Conservation (phyloP, 2,329 filamentous ascomycete genomes). For the Trichoderma sp. region DNA sequence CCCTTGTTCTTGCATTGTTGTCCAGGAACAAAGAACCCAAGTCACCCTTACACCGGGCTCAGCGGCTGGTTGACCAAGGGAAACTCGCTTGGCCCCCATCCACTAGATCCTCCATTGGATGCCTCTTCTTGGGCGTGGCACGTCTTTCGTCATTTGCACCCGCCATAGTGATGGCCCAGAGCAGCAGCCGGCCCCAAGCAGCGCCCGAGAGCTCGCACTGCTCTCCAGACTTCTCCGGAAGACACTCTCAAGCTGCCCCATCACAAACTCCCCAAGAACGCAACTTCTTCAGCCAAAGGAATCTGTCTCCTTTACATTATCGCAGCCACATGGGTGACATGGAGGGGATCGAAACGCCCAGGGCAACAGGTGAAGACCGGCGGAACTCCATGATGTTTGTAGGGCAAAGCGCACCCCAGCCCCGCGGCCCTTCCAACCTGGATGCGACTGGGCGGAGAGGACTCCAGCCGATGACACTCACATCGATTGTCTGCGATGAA, state of each 20-base stretch:
- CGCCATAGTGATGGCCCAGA: conserved; percentile 29
- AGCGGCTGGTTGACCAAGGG: conserved; percentile 1
- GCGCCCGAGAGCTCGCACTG: background rate
- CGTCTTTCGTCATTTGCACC: conserved; percentile 33
- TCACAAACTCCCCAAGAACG: background rate
- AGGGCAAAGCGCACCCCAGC: no score
- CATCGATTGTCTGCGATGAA: no score
- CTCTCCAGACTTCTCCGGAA: background rate
- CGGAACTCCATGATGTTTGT: no score
- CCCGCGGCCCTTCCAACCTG: no score
- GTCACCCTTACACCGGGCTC: background rate
- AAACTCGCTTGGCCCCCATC: background rate
- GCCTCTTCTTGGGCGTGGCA: conserved; percentile 33
- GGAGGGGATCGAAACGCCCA: no score
- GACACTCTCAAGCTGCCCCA: background rate
- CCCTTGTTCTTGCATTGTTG: conserved; percentile 19
- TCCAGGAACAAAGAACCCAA: conserved; percentile 10
- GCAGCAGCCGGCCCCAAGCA: background rate
- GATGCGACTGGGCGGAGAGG: no score
- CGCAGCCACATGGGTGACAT: background rate
- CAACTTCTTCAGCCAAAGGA: background rate
- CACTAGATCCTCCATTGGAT: background rate
- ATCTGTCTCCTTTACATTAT: background rate
- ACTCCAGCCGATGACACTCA: no score
- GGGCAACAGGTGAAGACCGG: no score